Evolutionary conservation across 345 rosid species (phyloP).

Genomic region (Punica granatum): DNA sequence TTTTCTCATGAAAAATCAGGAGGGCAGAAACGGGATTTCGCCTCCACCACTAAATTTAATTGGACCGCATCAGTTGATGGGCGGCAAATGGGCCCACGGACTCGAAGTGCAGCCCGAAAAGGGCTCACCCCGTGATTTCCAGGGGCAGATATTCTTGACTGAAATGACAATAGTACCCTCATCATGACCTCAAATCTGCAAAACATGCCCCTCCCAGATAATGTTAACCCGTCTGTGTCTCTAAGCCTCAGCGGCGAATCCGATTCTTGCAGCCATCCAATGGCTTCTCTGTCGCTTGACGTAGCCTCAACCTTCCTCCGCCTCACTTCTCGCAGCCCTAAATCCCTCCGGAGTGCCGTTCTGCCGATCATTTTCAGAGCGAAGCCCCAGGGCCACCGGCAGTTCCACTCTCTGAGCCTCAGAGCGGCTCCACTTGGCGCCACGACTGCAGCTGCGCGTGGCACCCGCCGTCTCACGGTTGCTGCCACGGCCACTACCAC

Average conservation of each 20-base stretch:
- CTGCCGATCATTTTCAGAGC: constrained; percentile 26
- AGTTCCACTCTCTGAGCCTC: constrained; percentile 19
- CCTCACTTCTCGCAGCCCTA: constrained; percentile 34
- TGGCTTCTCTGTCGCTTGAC: constrained; percentile 56
- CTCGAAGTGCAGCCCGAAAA: too few relatives aligned
- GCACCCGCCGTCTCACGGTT: constrained; percentile 37
- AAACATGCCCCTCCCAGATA: neutral
- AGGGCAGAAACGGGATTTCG: too few relatives aligned
- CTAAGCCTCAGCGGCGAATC: neutral
- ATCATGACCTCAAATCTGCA: neutral
- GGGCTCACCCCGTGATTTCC: too few relatives aligned
- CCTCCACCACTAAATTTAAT: too few relatives aligned
- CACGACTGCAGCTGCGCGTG: constrained; percentile 7
- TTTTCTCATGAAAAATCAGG: too few relatives aligned
- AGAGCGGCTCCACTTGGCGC: constrained; percentile 22
- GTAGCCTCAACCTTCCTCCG: constrained; percentile 55
- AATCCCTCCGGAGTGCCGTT: constrained; percentile 27
- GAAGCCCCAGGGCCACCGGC: constrained; percentile 3
- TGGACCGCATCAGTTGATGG: too few relatives aligned
- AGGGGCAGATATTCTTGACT: neutral
- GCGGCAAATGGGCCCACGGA: too few relatives aligned
- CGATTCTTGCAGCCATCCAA: constrained; percentile 7
- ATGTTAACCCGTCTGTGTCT: too few relatives aligned
- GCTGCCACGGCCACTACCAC: constrained; percentile 50
- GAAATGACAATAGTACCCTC: constrained; percentile 3